phyloP scores from a whole-genome alignment of 2,329 filamentous ascomycete species.

The Niveomyces coronatus region DNA sequence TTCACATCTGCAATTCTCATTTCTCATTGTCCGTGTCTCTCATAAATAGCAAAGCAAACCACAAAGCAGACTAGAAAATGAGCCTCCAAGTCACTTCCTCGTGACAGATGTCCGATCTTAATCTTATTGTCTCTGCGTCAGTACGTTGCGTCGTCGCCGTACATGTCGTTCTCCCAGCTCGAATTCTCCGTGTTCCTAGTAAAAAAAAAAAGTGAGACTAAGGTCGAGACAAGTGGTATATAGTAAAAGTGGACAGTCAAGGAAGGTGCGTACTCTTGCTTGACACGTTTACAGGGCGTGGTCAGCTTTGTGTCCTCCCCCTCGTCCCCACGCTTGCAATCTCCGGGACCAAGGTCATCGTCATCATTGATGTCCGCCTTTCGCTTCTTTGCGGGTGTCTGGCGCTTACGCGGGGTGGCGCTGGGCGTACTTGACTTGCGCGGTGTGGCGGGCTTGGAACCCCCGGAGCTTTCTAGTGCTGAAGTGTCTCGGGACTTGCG shows the following conservation, averaged over 20 bases:
- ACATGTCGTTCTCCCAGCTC: background rate
- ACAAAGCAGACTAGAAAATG: no score
- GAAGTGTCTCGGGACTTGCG: conserved; percentile 24
- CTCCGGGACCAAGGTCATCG: conserved; percentile 1
- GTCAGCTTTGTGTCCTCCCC: conserved; percentile 11
- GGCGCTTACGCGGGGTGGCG: conserved; percentile 20
- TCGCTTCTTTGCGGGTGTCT: conserved; percentile 17
- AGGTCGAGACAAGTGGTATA: no score
- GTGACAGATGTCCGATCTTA: background rate
- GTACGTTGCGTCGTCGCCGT: background rate
- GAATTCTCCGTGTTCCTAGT: no score
- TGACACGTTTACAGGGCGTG: conserved; percentile 17
- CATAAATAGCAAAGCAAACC: background rate
- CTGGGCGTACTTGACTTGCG: conserved; percentile 15
- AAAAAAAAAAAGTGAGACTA: no score
- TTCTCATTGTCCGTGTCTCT: background rate
- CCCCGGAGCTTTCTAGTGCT: conserved; percentile 14
- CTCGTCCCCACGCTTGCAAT: conserved; percentile 17
- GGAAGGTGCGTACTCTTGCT: conserved; percentile 4
- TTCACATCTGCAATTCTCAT: background rate
- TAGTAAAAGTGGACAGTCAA: no score
- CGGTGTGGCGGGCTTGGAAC: conserved; percentile 15
- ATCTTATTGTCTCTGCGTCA: background rate
- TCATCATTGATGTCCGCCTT: conserved; percentile 11
- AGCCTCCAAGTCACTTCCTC: no score